Conservation (phyloP, 495 filamentous ascomycete genomes). For the Darksidea phi region DNA sequence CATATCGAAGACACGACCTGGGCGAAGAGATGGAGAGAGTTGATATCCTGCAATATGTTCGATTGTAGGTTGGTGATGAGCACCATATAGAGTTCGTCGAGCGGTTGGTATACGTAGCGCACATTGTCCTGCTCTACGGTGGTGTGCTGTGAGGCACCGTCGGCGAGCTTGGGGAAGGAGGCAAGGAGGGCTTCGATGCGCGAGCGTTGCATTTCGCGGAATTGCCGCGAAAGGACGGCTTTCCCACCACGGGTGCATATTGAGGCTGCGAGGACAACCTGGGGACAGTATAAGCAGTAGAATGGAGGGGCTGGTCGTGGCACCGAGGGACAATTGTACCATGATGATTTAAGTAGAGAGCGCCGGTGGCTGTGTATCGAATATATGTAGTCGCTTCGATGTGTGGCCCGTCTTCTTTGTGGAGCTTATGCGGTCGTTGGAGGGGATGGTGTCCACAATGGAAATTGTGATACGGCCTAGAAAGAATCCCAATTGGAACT, state of each 20-base stretch:
- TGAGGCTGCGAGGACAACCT: constrained; percentile 98
- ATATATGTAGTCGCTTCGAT: too few species aligned
- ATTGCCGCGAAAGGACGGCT: constrained; percentile 93
- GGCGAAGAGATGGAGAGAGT: constrained; percentile 93
- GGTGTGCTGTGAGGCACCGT: constrained; percentile 92
- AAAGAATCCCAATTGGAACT: too few species aligned
- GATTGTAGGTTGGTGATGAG: constrained; percentile 99
- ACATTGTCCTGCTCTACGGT: constrained; percentile 99
- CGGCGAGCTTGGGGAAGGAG: constrained; percentile 94
- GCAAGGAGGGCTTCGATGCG: constrained; percentile 94
- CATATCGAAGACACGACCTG: constrained; percentile 96
- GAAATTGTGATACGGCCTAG: too few species aligned
- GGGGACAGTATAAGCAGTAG: constrained; percentile 8
- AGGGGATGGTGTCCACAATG: too few species aligned
- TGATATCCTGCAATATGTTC: constrained; percentile 98
- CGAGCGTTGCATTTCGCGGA: constrained; percentile 92
- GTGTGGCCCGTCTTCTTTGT: too few species aligned
- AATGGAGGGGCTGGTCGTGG: neutral
- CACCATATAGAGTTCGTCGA: constrained; percentile 99
- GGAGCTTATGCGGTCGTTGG: too few species aligned
- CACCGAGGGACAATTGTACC: constrained; percentile 4
- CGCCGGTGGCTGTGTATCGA: neutral
- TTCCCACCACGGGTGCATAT: constrained; percentile 98
- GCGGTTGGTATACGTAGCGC: constrained; percentile 96
- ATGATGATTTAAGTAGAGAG: constrained; percentile 4